phyloP scores from a whole-genome alignment of 306 rosid species.

The Cotoneaster glaucophyllus region DNA sequence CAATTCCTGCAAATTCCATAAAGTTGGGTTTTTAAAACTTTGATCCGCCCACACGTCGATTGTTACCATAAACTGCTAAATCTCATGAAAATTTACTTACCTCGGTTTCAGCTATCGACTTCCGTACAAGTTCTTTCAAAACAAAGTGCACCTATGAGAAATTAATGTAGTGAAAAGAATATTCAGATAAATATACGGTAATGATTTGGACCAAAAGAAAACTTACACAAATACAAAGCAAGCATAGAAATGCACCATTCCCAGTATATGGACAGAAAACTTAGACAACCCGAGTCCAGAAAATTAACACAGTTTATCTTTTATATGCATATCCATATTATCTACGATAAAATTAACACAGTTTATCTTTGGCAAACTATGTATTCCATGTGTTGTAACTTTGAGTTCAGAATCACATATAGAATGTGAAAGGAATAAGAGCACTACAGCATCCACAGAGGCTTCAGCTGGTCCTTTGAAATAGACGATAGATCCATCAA shows the following conservation, averaged over 20 bases:
- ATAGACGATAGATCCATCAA: constrained; percentile 85
- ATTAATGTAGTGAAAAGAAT: constrained; percentile 18
- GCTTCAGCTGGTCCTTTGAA: constrained; percentile 99
- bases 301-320: not conserved
- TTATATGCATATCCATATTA: not conserved
- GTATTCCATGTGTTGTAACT: not conserved
- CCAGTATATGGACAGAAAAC: not conserved
- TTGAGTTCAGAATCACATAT: not conserved
- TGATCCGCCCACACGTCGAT: not conserved
- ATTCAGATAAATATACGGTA: not conserved
- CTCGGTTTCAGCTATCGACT: constrained; percentile 90
- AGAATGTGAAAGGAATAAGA: constrained; percentile 7
- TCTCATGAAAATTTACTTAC: constrained; percentile 24
- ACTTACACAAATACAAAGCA: not conserved
- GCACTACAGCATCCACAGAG: constrained; percentile 93
- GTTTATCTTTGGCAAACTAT: not conserved
- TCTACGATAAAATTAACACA: not conserved
- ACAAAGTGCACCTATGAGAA: constrained; percentile 71
- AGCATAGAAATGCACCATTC: not conserved
- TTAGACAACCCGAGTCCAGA: not conserved
- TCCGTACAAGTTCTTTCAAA: constrained; percentile 93
- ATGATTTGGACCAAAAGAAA: not conserved
- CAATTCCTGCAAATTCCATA: constrained; percentile 61
- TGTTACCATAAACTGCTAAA: not conserved
- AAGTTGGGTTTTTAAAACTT: not conserved